A percentile compares a stretch with the other conserved stretches of the same genome.
Evolutionary conservation across 352 stramenopile species (phyloP).

Genomic region (Globisporangium spiculum): DNA sequence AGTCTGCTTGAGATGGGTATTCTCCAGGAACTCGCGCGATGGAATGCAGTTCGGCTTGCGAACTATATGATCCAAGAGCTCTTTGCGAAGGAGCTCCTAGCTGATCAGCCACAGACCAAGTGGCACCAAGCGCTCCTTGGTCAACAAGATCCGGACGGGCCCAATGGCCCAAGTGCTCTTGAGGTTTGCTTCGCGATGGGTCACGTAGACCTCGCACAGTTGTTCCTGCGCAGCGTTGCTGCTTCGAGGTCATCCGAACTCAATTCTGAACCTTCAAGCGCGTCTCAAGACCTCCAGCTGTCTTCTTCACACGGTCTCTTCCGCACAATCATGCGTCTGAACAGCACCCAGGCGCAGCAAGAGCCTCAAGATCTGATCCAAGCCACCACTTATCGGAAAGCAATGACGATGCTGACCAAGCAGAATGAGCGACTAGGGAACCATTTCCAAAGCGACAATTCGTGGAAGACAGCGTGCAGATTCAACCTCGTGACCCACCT

Average conservation of each 20-base stretch:
- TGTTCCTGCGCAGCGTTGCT: background rate
- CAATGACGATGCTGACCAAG: background rate
- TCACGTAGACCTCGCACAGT: slow-evolving; percentile 2
- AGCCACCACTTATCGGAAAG: background rate
- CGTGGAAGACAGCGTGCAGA: slow-evolving; percentile 18
- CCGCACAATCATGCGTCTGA: slow-evolving; percentile 5
- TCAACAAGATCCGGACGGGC: background rate
- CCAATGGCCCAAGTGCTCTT: slow-evolving; percentile 1
- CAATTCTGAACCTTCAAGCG: slow-evolving; percentile 16
- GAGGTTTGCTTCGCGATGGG: slow-evolving; percentile 7
- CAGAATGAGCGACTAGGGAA: background rate
- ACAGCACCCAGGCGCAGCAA: background rate
- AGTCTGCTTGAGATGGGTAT: background rate
- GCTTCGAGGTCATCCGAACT: background rate
- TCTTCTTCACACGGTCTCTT: slow-evolving; percentile 19
- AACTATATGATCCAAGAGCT: background rate
- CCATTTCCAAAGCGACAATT: slow-evolving; percentile 3
- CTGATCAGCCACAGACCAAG: background rate
- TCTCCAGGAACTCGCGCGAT: slow-evolving; percentile 26
- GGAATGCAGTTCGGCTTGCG: slow-evolving; percentile 33
- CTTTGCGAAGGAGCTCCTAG: background rate
- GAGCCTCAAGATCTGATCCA: background rate
- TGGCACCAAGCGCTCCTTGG: background rate
- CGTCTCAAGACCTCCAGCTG: slow-evolving; percentile 24
- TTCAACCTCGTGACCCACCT: slow-evolving; percentile 36